These are phyloP conservation scores for Ceratobasidium sp. DNA, from an alignment of 1,284 basidiomycete species.

Conservation along the genomic window DNA sequence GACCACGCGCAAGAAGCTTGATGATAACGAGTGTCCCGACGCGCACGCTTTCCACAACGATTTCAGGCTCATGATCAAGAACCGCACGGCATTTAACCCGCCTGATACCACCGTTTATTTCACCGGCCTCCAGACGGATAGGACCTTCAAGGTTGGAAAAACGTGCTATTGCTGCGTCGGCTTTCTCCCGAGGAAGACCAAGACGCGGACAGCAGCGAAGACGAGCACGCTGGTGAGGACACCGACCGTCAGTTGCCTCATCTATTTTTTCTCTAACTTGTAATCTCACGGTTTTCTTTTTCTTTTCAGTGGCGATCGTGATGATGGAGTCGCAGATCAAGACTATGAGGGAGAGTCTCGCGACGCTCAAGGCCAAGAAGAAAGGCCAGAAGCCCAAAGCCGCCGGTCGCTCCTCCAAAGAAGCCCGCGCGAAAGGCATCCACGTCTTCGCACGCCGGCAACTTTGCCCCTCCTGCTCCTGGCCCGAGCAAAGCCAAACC, in stretches of 20 bases:
- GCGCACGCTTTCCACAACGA: slow-evolving; percentile 89
- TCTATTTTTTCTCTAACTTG: not conserved
- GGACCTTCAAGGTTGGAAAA: slow-evolving; percentile 89
- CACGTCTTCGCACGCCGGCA: slow-evolving; percentile 26
- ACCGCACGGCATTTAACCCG: slow-evolving; percentile 95
- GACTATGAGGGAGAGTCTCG: slow-evolving; percentile 74
- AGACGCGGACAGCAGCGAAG: slow-evolving; percentile 65
- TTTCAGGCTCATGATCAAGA: slow-evolving; percentile 93
- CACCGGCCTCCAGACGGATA: slow-evolving; percentile 84
- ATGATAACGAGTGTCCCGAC: slow-evolving; percentile 79
- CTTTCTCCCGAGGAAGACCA: slow-evolving; percentile 63
- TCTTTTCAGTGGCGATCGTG: slow-evolving; percentile 72
- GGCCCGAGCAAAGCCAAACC: slow-evolving; percentile 35
- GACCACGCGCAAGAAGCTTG: slow-evolving; percentile 90
- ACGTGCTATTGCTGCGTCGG: slow-evolving; percentile 73
- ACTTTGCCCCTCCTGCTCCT: slow-evolving; percentile 20
- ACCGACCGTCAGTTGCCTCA: slow-evolving; percentile 10
- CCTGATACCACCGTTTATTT: slow-evolving; percentile 87
- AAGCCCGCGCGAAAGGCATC: slow-evolving; percentile 58
- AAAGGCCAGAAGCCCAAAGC: slow-evolving; percentile 71
- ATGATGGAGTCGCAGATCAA: slow-evolving; percentile 82
- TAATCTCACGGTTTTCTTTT: slow-evolving; percentile 8
- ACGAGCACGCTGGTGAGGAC: slow-evolving; percentile 60
- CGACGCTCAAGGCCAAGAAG: slow-evolving; percentile 69
- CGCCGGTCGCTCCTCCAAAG: slow-evolving; percentile 62